These are phyloP conservation scores for Curvularia sp. DNA, from an alignment of 2,329 filamentous ascomycete species.

Conservation along the genomic window DNA sequence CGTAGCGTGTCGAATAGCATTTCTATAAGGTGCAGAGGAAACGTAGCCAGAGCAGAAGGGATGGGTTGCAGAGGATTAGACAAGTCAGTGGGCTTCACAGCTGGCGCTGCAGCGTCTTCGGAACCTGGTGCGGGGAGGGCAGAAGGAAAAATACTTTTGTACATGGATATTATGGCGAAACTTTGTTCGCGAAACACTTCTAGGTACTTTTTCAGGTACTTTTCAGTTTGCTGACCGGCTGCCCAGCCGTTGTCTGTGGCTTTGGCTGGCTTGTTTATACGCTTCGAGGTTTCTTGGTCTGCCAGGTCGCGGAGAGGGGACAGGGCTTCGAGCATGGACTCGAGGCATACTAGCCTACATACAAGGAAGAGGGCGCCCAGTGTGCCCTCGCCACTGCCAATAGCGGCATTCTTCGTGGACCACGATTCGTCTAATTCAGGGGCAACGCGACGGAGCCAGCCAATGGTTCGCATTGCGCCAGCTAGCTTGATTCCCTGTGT, in stretches of 20 bases:
- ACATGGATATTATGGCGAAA: conserved; percentile 94
- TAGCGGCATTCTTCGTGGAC: conserved; percentile 39
- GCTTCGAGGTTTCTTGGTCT: conserved; percentile 75
- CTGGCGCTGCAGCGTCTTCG: conserved; percentile 30
- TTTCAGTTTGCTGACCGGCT: conserved; percentile 88
- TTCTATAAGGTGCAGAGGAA: conserved; percentile 81
- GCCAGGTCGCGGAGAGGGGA: conserved; percentile 87
- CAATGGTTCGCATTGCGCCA: conserved; percentile 85
- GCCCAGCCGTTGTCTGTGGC: conserved; percentile 61
- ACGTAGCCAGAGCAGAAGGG: conserved; percentile 80
- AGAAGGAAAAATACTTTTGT: conserved; percentile 83
- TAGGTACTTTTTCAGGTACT: conserved; percentile 92
- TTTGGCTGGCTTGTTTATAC: conserved; percentile 43
- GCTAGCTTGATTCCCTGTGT: conserved; percentile 84
- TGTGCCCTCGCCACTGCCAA: conserved; percentile 63
- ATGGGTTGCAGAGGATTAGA: conserved; percentile 59
- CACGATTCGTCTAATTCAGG: conserved; percentile 71
- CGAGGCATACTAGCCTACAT: conserved; percentile 80
- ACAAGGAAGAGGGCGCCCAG: conserved; percentile 86
- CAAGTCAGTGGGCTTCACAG: conserved; percentile 30
- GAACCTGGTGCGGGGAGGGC: conserved; percentile 54
- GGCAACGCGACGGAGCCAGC: conserved; percentile 86
- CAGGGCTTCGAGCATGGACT: conserved; percentile 80
- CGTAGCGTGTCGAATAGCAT: conserved; percentile 79
- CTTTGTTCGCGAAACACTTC: conserved; percentile 98